Evolutionary conservation across 1,284 basidiomycete genomes (phyloP), one percentile per base, ranked within the genome.

Genomic region (Lentinula novae-zelandiae): DNA sequence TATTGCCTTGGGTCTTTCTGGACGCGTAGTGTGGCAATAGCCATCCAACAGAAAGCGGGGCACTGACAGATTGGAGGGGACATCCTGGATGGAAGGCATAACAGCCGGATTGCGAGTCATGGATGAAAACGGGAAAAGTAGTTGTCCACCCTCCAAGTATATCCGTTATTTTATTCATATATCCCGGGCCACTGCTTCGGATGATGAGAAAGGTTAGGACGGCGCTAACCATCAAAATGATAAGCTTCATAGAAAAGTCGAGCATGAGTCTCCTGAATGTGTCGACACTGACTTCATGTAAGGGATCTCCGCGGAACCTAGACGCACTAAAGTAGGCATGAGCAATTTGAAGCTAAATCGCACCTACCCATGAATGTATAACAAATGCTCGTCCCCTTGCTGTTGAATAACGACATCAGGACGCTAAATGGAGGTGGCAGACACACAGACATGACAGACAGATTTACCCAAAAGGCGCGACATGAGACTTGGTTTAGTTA

Each of bases 31-130:
- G 60, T 68, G 66, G 3, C 17, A 22, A 46, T 33, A 60, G 22
- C 58, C 42, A 57, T 69, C 68, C 33, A 69, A 58, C 5, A 69
- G 60, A 54, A 68, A 69, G 49, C 67, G 64, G 0, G 68, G 65
- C 27, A 69, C 63, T 5, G 63, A 68, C 13, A 69, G 53, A 53
- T 66, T 58, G 7, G 61, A 57, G 5, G 65, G 65, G 7, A 64
- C 56, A 40, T 55, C 36, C 10, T 42, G 38, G 10, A 51, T 9
- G 10, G 57, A 42, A 53, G 63, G 33, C 22, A 17, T 31, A 50
- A 61, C 42, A 56, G 46, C 20, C 44, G 61, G 61, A 42, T 20
- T 55, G 52, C 54, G 36, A 40, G 62, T 46, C 61, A 63, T 62
- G 55, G 53, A 7, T 39, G 48, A 22, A 52, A 10, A 53, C 15